Percentiles rank a stretch among this genome's conserved stretches.
These are phyloP conservation scores for Backusella psychrophila DNA, from an alignment of 192 early-diverging fungal genomes.

Conservation along the genomic window DNA sequence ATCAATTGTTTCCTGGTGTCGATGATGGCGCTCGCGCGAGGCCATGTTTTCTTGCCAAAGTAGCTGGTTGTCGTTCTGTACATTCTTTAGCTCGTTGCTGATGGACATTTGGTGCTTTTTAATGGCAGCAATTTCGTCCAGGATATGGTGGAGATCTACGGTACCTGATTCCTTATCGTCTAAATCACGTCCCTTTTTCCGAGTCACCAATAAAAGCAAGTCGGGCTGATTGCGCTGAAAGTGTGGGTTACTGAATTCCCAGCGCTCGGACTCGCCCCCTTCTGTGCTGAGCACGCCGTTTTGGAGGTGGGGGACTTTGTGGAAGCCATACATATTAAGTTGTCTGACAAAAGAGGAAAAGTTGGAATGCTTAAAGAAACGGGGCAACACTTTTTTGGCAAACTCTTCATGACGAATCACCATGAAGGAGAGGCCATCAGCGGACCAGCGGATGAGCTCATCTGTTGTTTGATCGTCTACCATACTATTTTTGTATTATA, in stretches of 20 bases:
- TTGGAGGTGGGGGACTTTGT: slow-evolving; percentile 91
- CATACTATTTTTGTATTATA: slow-evolving; percentile 61
- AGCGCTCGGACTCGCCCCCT: slow-evolving; percentile 67
- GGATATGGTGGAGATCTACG: slow-evolving; percentile 52
- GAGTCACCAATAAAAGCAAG: slow-evolving; percentile 78
- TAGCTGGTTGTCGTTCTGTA: slow-evolving; percentile 86
- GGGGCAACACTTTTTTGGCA: slow-evolving; percentile 63
- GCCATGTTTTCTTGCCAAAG: slow-evolving; percentile 83
- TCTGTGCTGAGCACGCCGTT: slow-evolving; percentile 81
- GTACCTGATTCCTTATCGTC: slow-evolving; percentile 50
- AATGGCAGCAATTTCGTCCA: slow-evolving; percentile 84
- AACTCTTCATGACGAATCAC: slow-evolving; percentile 45
- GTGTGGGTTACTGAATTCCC: slow-evolving; percentile 89
- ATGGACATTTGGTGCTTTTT: slow-evolving; percentile 93
- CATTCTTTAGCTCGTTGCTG: slow-evolving; percentile 78
- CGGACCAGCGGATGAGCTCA: slow-evolving; percentile 87
- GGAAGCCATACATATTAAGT: slow-evolving; percentile 96
- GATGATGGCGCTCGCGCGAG: slow-evolving; percentile 74
- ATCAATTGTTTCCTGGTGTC: slow-evolving; percentile 91
- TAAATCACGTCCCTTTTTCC: slow-evolving; percentile 68
- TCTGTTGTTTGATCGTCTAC: slow-evolving; percentile 83
- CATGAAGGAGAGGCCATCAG: slow-evolving; percentile 84
- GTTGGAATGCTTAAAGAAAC: slow-evolving; percentile 90
- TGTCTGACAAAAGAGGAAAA: slow-evolving; percentile 90
- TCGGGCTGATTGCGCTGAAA: slow-evolving; percentile 91